Evolutionary conservation across 2,329 filamentous ascomycete genomes (phyloP).

Genomic region (Beauveria brongniartii): DNA sequence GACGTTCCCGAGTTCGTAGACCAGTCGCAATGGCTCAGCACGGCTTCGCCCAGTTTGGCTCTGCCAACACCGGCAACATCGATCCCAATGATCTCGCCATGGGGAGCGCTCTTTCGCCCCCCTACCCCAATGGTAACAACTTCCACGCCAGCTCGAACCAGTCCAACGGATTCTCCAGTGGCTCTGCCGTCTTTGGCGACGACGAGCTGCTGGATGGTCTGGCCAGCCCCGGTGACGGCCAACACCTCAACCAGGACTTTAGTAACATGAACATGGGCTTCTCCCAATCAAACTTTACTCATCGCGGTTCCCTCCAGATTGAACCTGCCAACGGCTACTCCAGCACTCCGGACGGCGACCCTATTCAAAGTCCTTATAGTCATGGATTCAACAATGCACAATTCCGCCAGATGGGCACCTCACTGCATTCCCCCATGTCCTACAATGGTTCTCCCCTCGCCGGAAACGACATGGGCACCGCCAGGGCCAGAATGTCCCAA

Average conservation of each 20-base stretch:
- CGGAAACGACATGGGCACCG: constrained; percentile 40
- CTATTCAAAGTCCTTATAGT: constrained; percentile 84
- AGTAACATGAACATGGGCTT: constrained; percentile 50
- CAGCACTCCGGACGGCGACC: constrained; percentile 82
- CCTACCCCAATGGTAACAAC: constrained; percentile 45
- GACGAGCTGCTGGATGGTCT: constrained; percentile 80
- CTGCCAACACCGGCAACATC: constrained; percentile 51
- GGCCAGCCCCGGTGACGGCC: constrained; percentile 44
- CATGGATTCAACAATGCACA: constrained; percentile 67
- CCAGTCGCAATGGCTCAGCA: constrained; percentile 43
- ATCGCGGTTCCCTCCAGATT: constrained; percentile 53
- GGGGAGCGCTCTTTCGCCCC: constrained; percentile 50
- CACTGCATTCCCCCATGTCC: constrained; percentile 34
- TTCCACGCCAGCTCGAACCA: constrained; percentile 52
- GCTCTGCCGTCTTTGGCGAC: constrained; percentile 72
- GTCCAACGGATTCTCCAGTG: constrained; percentile 65
- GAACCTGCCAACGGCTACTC: constrained; percentile 73
- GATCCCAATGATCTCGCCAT: constrained; percentile 82
- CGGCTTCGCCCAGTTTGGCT: constrained; percentile 48
- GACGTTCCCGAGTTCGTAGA: constrained; percentile 12
- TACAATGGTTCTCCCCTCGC: constrained; percentile 33
- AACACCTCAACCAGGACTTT: constrained; percentile 48
- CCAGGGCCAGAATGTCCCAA: constrained; percentile 50
- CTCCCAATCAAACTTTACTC: constrained; percentile 43
- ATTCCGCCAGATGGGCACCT: constrained; percentile 58